Evolutionary conservation across 2,329 filamentous ascomycete species (phyloP), one percentile per base, ranked within the genome.

Genomic region (Parastagonospora avenae): DNA sequence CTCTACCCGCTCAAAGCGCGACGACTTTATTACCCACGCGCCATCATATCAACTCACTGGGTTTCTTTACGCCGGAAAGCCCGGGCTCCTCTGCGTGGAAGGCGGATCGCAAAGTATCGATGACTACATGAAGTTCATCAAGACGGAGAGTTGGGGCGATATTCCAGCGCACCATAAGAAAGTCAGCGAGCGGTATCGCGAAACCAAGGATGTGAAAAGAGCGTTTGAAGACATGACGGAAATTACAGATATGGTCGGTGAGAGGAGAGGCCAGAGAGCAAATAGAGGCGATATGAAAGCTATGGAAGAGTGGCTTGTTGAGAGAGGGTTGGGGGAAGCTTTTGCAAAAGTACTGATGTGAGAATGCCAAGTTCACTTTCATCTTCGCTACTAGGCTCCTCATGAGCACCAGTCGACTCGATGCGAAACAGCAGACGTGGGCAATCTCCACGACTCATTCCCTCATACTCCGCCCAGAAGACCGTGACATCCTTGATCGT

Each of bases 111-210:
- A 59, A 7, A 64, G 73, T 24, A 77, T 86, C 2, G 83, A 86
- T 48, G 78, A 77, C 8, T 86, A 84, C 57, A 86, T 86, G 84
- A 80, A 76, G 27, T 85, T 82, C 49, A 85, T 86, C 71, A 85
- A 85, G 68, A 85, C 82, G 5, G 80, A 85, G 57, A 84, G 81
- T 46, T 86, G 84, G 84, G 80, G 82, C 0, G 83, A 86, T 64
- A 85, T 86, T 5, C 84, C 84, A 0, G 76, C 81, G 14, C 78
- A 84, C 50, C 84, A 86, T 54, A 86, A 86, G 57, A 86, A 86
- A 59, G 83, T 86, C 32, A 84, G 80, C 62, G 84, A 86, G 71
- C 68, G 80, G 8, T 78, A 77, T 49, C 66, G 81, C 1, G 80
- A 84, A 62, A 12, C 16, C 3, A 60, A 48, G 1, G 64, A 61